phyloP scores from a whole-genome alignment of 345 rosid species.

The Aethionema arabicum region DNA sequence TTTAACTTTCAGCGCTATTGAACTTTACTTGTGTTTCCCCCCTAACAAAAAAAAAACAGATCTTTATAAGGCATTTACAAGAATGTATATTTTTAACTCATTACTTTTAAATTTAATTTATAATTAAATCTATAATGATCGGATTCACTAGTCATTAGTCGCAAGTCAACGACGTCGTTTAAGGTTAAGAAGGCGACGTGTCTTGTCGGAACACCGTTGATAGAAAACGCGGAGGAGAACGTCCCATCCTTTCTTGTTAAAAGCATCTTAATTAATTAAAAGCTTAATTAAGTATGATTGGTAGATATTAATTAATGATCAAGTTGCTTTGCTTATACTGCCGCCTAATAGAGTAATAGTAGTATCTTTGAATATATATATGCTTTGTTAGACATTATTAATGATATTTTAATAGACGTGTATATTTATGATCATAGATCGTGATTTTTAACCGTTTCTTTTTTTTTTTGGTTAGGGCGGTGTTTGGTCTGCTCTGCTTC shows the following conservation, averaged over 20 bases:
- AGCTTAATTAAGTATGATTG: constrained; percentile 13
- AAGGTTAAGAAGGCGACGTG: not conserved
- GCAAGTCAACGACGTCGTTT: too few species aligned
- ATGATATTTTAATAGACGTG: constrained; percentile 22
- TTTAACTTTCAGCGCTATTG: constrained; percentile 15
- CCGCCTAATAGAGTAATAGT: constrained; percentile 16
- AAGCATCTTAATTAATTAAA: constrained; percentile 9
- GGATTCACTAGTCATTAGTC: constrained; percentile 13
- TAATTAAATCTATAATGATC: not conserved
- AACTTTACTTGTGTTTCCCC: constrained; percentile 22
- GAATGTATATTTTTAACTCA: constrained; percentile 15
- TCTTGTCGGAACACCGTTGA: not conserved
- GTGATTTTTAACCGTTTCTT: constrained; percentile 25
- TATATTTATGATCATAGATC: constrained; percentile 26
- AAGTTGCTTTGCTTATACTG: constrained; percentile 22
- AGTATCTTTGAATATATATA: constrained; percentile 17
- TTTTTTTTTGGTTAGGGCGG: too few species aligned
- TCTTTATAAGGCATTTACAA: constrained; percentile 19
- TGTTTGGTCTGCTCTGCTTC: too few species aligned
- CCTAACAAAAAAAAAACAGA: constrained; percentile 14
- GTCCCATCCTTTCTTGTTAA: constrained; percentile 14
- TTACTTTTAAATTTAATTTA: constrained; percentile 18
- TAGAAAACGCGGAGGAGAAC: not conserved
- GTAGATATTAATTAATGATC: constrained; percentile 11
- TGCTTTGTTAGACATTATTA: constrained; percentile 15